Percentiles rank a stretch among this genome's conserved stretches.
Conservation (phyloP, 2,329 filamentous ascomycete genomes). For the Sporothrix schenckii region DNA sequence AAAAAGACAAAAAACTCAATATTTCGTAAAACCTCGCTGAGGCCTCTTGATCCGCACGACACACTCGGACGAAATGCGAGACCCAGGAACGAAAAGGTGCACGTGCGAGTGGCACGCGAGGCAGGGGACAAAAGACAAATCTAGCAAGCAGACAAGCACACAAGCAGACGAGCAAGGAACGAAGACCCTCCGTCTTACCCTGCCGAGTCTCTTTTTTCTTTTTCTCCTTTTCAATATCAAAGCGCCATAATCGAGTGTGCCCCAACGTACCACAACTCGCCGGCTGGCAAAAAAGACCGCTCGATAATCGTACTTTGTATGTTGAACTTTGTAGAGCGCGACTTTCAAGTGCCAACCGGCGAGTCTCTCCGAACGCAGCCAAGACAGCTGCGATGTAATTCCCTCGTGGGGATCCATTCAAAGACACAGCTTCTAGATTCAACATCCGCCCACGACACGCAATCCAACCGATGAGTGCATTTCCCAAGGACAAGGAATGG, state of each 20-base stretch:
- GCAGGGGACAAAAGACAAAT: not conserved
- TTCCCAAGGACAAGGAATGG: not conserved
- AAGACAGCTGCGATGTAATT: not conserved
- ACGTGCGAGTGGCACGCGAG: not conserved
- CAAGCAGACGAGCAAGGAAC: not conserved
- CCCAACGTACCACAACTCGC: conserved; percentile 11
- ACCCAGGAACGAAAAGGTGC: not conserved
- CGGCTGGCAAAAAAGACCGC: not conserved
- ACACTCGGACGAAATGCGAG: not conserved
- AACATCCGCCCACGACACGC: not conserved
- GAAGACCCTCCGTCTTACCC: conserved; percentile 31
- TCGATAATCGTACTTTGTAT: not conserved
- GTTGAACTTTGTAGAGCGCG: conserved; percentile 5
- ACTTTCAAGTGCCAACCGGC: not conserved
- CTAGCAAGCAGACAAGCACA: not conserved
- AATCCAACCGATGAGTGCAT: not conserved
- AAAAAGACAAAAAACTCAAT: no score
- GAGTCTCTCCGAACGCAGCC: not conserved
- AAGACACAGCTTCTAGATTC: not conserved
- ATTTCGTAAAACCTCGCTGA: no score
- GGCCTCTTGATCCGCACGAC: no score
- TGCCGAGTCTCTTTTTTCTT: not conserved
- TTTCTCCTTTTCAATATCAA: not conserved
- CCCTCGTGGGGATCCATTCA: not conserved
- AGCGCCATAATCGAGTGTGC: not conserved